These are phyloP conservation scores for Protea cynaroides DNA, from an alignment of 164 flowering plant species.

Conservation along the genomic window DNA sequence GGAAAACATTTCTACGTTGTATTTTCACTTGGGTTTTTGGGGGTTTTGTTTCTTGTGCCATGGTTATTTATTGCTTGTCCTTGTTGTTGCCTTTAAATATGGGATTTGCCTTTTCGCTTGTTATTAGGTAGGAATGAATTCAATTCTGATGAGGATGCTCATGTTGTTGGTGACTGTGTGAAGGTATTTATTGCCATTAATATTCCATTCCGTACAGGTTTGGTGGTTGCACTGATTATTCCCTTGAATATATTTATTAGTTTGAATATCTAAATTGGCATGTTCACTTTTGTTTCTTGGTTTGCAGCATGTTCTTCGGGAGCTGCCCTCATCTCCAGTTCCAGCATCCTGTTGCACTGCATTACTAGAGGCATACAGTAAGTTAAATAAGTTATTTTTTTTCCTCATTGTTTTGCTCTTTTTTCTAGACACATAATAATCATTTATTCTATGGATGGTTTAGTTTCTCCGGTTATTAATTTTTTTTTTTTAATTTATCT, in stretches of 20 bases:
- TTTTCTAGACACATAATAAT: too few species aligned
- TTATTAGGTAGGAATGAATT: conserved; percentile 79
- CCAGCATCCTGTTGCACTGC: conserved; percentile 99
- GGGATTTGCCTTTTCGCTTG: not conserved
- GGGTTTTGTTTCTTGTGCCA: not conserved
- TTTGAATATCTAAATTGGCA: too few species aligned
- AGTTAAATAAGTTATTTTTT: conserved; percentile 17
- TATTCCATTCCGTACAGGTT: not conserved
- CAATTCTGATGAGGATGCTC: conserved; percentile 88
- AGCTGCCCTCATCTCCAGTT: conserved; percentile 99
- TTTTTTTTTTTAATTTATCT: too few species aligned
- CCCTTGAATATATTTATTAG: not conserved
- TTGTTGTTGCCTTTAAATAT: not conserved
- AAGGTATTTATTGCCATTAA: conserved; percentile 46
- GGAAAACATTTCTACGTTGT: not conserved
- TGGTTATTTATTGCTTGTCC: not conserved
- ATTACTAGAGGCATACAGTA: conserved; percentile 91
- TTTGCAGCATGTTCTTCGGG: conserved; percentile 90
- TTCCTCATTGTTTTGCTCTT: too few species aligned
- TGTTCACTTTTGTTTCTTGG: conserved; percentile 5
- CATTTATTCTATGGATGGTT: too few species aligned
- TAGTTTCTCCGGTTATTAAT: too few species aligned
- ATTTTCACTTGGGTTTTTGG: not conserved
- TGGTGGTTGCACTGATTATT: not conserved
- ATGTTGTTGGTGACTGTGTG: conserved; percentile 95